phyloP scores from a whole-genome alignment of 192 early-diverging fungal genomes.

The Backusella psychrophila region DNA sequence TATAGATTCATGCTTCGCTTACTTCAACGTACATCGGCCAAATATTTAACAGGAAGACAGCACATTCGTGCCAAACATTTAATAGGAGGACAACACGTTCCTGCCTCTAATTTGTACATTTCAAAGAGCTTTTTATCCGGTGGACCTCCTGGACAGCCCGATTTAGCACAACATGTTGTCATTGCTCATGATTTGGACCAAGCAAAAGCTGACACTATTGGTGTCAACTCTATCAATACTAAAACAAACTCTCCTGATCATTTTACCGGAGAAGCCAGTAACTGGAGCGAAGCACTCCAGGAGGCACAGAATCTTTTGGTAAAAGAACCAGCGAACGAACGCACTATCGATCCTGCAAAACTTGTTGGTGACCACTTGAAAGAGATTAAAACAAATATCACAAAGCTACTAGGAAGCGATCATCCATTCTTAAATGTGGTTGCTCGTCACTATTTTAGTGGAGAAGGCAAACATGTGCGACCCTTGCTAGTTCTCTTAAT shows the following conservation, averaged over 20 bases:
- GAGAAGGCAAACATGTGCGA: slow-evolving; percentile 88
- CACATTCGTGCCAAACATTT: neutral
- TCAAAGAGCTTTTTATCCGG: neutral
- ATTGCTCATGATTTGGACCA: neutral
- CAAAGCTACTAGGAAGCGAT: slow-evolving; percentile 75
- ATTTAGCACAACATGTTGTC: neutral
- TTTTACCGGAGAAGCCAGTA: slow-evolving; percentile 29
- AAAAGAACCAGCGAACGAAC: slow-evolving; percentile 13
- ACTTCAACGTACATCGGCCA: neutral
- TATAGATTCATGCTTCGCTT: neutral
- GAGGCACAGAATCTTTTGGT: slow-evolving; percentile 50
- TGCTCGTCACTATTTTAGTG: slow-evolving; percentile 84
- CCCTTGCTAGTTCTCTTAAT: slow-evolving; percentile 91
- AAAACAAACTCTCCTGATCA: neutral
- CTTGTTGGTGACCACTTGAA: slow-evolving; percentile 83
- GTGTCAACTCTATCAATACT: neutral
- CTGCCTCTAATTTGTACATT: neutral
- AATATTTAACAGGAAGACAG: neutral
- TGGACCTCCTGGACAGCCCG: neutral
- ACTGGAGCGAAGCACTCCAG: slow-evolving; percentile 50
- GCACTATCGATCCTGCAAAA: slow-evolving; percentile 66
- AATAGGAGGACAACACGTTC: neutral
- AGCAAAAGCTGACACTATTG: neutral
- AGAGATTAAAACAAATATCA: slow-evolving; percentile 83
- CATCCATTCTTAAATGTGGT: slow-evolving; percentile 91